Conservation (phyloP, 306 rosid species). For the Echinosophora koreensis region DNA sequence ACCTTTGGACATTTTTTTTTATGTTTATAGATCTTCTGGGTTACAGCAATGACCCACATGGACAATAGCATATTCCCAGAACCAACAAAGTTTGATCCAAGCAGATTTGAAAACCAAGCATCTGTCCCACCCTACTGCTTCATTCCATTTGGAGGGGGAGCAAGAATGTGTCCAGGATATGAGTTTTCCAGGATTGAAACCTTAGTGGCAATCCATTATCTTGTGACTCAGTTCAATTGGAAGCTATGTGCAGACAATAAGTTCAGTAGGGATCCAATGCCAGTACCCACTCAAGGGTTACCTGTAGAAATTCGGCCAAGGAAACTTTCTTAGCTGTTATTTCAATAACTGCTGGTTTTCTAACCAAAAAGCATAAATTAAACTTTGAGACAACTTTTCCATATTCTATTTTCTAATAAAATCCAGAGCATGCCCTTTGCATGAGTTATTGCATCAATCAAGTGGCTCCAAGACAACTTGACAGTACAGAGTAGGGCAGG, state of each 20-base stretch:
- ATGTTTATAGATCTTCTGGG: constrained; percentile 73
- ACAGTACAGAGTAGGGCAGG: not conserved
- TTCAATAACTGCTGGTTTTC: constrained; percentile 10
- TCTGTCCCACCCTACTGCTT: constrained; percentile 69
- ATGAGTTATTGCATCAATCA: not conserved
- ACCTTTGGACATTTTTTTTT: not conserved
- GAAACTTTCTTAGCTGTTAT: constrained; percentile 36
- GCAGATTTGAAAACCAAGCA: constrained; percentile 69
- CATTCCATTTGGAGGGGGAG: constrained; percentile 75
- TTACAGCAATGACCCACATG: constrained; percentile 72
- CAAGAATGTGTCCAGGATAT: constrained; percentile 75
- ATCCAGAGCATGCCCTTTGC: not conserved
- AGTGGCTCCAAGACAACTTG: not conserved
- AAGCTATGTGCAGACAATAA: constrained; percentile 63
- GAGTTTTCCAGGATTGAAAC: constrained; percentile 76
- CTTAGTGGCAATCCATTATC: constrained; percentile 69
- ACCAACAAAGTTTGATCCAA: constrained; percentile 77
- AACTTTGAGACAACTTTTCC: not conserved
- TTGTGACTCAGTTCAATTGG: constrained; percentile 77
- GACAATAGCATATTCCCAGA: constrained; percentile 66
- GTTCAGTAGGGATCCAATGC: constrained; percentile 70
- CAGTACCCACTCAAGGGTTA: constrained; percentile 65
- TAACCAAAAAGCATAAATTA: not conserved
- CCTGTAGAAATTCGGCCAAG: constrained; percentile 61
- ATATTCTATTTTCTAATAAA: constrained; percentile 5